Evolutionary conservation across 2,329 filamentous ascomycete genomes (phyloP), one percentile per base, ranked within the genome.

Genomic region (Botrytis squamosa): DNA sequence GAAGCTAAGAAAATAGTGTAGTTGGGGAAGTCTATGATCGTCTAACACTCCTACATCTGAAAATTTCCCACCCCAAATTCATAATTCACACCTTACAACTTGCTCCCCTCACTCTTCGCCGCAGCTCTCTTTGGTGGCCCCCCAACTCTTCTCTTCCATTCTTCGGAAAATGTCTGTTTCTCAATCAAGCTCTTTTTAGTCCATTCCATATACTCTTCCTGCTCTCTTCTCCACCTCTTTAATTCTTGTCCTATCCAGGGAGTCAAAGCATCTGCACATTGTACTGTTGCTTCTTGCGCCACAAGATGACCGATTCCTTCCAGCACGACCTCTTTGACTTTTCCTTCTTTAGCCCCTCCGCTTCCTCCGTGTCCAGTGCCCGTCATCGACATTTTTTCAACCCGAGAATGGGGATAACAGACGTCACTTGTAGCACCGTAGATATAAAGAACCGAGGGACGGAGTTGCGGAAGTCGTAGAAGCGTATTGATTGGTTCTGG

Each of bases 241-340:
- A 92, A 76, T 80, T 92, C 89, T n/a, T 80, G 78, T 0, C 81
- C 85, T 72, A 93, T 81, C 85, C 90, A 93, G 40, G 81, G 80
- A 0, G 86, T 87, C 0, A 88, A 86, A 29, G 87, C 82, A 74
- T 87, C 84, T 1, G 93, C 95, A 75, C 91, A 92, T 78, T 88
- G 85, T 3, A 79, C 84, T 0, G 93, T 92, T 57, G 88, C 87
- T 82, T 97, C 94, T 88, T 97, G 93, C 0, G 95, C 92, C 42
- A 98, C 88, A 60, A 98, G 82, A 82, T 98, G 95, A 0, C 95
- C 94, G 9, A 87, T 85, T 0, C 87, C 87, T 42, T 91, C 83
- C 12, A 96, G 82, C 25, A 89, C 84, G 8, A 93, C 86, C 76
- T 90, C 86, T 73, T 85, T 86, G 3, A 97, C 94, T 64, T 89